These are phyloP conservation scores for Clavispora carvajalis DNA, from an alignment of 805 yeast species.

Conservation along the genomic window DNA sequence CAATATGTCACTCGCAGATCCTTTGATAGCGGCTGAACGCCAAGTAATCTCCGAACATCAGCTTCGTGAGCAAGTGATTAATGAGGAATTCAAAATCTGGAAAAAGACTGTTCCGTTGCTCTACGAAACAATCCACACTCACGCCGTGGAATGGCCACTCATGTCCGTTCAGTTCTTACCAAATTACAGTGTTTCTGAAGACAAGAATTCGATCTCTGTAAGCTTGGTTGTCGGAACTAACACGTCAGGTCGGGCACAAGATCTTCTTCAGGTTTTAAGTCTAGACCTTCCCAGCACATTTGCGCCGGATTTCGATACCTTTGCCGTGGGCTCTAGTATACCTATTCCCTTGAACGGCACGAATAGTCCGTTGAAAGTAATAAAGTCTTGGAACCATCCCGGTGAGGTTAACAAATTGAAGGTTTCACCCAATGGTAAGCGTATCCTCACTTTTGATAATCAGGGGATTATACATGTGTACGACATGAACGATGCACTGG, in stretches of 20 bases:
- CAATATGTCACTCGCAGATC: slow-evolving; percentile 5
- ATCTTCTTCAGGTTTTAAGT: slow-evolving; percentile 41
- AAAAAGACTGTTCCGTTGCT: slow-evolving; percentile 76
- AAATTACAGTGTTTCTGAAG: slow-evolving; percentile 26
- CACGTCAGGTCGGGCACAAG: slow-evolving; percentile 34
- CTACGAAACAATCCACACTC: slow-evolving; percentile 68
- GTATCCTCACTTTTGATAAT: slow-evolving; percentile 52
- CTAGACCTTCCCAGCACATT: slow-evolving; percentile 48
- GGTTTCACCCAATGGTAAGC: slow-evolving; percentile 43
- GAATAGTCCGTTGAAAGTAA: slow-evolving; percentile 38
- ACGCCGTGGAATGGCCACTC: slow-evolving; percentile 65
- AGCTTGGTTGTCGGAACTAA: slow-evolving; percentile 48
- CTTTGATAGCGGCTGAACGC: slow-evolving; percentile 24
- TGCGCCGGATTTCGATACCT: slow-evolving; percentile 26
- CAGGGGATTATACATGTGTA: slow-evolving; percentile 46
- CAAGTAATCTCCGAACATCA: slow-evolving; percentile 43
- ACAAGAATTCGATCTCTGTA: slow-evolving; percentile 25
- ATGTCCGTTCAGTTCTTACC: slow-evolving; percentile 68
- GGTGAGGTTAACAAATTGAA: slow-evolving; percentile 64
- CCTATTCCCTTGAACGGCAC: slow-evolving; percentile 17
- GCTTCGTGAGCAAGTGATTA: slow-evolving; percentile 54
- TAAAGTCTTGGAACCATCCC: slow-evolving; percentile 53
- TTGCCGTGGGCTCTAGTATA: slow-evolving; percentile 15
- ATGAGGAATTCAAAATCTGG: slow-evolving; percentile 78
- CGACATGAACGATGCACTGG: slow-evolving; percentile 21